Percentiles rank a stretch among this genome's conserved stretches.
These are phyloP conservation scores for Ambrosiella beaveri DNA, from an alignment of 2,329 filamentous ascomycete species.

Conservation along the genomic window DNA sequence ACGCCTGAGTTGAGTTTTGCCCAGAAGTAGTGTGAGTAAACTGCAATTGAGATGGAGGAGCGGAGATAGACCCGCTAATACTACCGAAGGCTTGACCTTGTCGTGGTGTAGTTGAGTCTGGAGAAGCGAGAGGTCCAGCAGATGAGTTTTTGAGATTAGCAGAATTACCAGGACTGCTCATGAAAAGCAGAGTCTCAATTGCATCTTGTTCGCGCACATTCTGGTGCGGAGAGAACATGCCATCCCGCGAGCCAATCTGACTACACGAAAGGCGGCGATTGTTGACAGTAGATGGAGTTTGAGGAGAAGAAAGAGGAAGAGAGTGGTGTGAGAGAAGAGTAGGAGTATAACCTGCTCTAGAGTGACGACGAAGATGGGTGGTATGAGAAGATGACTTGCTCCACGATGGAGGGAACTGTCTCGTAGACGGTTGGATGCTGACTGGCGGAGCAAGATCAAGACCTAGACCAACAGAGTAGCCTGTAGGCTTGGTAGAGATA, in stretches of 20 bases:
- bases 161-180: slow-evolving; percentile 64
- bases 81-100: neutral
- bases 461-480: neutral
- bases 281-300: slow-evolving; percentile 15
- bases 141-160: slow-evolving; percentile 41
- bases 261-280: slow-evolving; percentile 20
- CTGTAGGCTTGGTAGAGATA: neutral
- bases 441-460: slow-evolving; percentile 33
- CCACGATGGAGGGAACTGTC: neutral
- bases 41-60: neutral
- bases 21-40: neutral
- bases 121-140: slow-evolving; percentile 23
- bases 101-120: neutral
- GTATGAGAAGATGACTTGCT: too few species aligned
- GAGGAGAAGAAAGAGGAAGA: slow-evolving; percentile 22
- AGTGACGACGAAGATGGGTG: slow-evolving; percentile 27
- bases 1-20: slow-evolving; percentile 14
- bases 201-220: slow-evolving; percentile 62
- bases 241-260: slow-evolving; percentile 27
- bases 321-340: slow-evolving; percentile 33
- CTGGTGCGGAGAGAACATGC: slow-evolving; percentile 52
- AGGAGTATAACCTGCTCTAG: slow-evolving; percentile 31
- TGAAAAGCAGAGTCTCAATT: slow-evolving; percentile 62
- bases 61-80: neutral
- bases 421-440: slow-evolving; percentile 33